phyloP scores from a whole-genome alignment of 2,329 filamentous ascomycete genomes.

The Coleophoma cylindrospora region DNA sequence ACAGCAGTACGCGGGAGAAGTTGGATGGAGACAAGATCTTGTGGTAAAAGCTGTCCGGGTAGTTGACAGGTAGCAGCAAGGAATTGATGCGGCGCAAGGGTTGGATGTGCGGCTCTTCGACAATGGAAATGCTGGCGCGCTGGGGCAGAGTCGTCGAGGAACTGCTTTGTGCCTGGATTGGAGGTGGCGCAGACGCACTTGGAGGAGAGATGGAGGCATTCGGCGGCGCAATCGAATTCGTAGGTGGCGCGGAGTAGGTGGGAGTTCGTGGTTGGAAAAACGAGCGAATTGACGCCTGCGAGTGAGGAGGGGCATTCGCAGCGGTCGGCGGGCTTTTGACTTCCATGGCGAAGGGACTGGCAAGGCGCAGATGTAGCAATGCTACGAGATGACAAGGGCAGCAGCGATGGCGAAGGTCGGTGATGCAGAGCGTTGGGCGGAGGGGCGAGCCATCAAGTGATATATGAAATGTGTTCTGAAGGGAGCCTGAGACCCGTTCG shows the following conservation, averaged over 20 bases:
- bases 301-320: not conserved
- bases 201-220: slow-evolving; percentile 14
- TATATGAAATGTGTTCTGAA: too few species aligned
- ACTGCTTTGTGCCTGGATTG: slow-evolving; percentile 9
- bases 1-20: slow-evolving; percentile 57
- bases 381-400: not conserved
- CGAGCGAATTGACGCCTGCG: slow-evolving; percentile 54
- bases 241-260: slow-evolving; percentile 37
- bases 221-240: slow-evolving; percentile 19
- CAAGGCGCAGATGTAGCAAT: not conserved
- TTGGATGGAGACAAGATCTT: slow-evolving; percentile 44
- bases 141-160: slow-evolving; percentile 25
- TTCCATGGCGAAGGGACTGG: slow-evolving; percentile 9
- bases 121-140: slow-evolving; percentile 47
- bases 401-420: not conserved
- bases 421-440: not conserved
- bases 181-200: slow-evolving; percentile 8
- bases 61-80: slow-evolving; percentile 58
- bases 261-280: slow-evolving; percentile 52
- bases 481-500: too few species aligned
- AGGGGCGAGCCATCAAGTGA: too few species aligned
- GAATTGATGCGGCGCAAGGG: slow-evolving; percentile 60
- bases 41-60: slow-evolving; percentile 60
- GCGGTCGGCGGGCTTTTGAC: slow-evolving; percentile 4
- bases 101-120: slow-evolving; percentile 46